These are phyloP conservation scores for Naegleria lovaniensis DNA, from an alignment of 208 protist species.

Conservation along the genomic window DNA sequence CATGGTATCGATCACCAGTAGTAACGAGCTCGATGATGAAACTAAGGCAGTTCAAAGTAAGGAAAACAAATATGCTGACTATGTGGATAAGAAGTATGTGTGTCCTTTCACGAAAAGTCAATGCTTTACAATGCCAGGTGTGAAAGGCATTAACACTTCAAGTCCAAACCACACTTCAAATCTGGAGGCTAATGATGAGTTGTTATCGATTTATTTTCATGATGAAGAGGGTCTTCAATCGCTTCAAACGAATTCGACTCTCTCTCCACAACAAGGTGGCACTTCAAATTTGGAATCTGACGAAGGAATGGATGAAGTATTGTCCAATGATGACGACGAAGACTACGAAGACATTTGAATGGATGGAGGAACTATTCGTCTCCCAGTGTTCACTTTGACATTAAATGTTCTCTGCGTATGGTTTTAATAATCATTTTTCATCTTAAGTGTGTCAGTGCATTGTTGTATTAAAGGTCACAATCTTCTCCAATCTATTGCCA, in stretches of 20 bases:
- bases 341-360: background rate
- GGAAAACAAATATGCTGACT: conserved; percentile 1
- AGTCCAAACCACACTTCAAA: background rate
- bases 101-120: background rate
- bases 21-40: background rate
- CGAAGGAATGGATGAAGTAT: background rate
- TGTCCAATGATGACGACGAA: background rate
- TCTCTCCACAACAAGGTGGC: background rate
- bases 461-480: too few relatives aligned
- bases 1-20: background rate
- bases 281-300: background rate
- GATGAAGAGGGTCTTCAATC: background rate
- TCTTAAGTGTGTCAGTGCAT: too few relatives aligned
- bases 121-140: background rate
- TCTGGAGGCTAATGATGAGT: background rate
- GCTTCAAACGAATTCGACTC: background rate
- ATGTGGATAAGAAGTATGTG: background rate
- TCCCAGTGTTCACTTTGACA: too few relatives aligned
- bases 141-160: background rate
- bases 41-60: background rate
- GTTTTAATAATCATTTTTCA: too few relatives aligned
- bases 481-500: too few relatives aligned
- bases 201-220: background rate
- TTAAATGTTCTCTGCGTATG: too few relatives aligned
- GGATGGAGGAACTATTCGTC: background rate